Conservation (phyloP, 352 stramenopile genomes). For the Pythium biforme region DNA sequence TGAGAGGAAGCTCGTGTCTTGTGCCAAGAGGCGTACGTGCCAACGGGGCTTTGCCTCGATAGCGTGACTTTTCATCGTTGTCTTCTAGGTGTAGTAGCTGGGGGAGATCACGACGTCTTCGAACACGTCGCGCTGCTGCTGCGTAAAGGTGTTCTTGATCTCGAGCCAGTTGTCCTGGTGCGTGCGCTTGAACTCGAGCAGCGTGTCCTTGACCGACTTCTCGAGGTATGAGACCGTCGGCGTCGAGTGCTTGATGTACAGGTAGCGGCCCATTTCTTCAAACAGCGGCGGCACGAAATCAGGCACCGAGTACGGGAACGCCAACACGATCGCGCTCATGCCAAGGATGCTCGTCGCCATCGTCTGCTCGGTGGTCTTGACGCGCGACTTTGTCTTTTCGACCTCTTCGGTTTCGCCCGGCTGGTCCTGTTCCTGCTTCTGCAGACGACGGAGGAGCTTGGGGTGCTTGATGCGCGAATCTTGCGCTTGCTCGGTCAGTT, state of each 20-base stretch:
- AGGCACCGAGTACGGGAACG: slow-evolving; percentile 76
- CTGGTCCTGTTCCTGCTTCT: slow-evolving; percentile 39
- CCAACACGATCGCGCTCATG: slow-evolving; percentile 67
- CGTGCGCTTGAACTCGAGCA: slow-evolving; percentile 82
- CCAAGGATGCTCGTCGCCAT: slow-evolving; percentile 70
- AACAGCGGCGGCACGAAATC: slow-evolving; percentile 65
- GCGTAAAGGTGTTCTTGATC: slow-evolving; percentile 61
- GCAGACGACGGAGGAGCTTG: slow-evolving; percentile 56
- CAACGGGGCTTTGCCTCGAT: too few species aligned
- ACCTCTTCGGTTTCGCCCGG: slow-evolving; percentile 34
- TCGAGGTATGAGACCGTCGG: slow-evolving; percentile 62
- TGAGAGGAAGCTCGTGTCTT: too few species aligned
- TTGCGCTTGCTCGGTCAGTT: slow-evolving; percentile 36
- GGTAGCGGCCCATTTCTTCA: slow-evolving; percentile 65
- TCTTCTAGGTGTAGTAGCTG: slow-evolving; percentile 59
- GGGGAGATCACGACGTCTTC: slow-evolving; percentile 78
- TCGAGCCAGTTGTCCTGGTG: slow-evolving; percentile 85
- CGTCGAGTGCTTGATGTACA: slow-evolving; percentile 66
- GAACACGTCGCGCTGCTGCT: slow-evolving; percentile 64
- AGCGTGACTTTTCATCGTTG: background rate
- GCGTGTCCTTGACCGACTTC: slow-evolving; percentile 73
- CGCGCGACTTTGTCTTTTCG: slow-evolving; percentile 30
- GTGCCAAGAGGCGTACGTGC: too few species aligned
- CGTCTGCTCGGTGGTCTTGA: slow-evolving; percentile 45
- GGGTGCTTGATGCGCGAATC: slow-evolving; percentile 51